Evolutionary conservation across 108 stramenopile genomes (phyloP).

Genomic region (Seminavis robusta): DNA sequence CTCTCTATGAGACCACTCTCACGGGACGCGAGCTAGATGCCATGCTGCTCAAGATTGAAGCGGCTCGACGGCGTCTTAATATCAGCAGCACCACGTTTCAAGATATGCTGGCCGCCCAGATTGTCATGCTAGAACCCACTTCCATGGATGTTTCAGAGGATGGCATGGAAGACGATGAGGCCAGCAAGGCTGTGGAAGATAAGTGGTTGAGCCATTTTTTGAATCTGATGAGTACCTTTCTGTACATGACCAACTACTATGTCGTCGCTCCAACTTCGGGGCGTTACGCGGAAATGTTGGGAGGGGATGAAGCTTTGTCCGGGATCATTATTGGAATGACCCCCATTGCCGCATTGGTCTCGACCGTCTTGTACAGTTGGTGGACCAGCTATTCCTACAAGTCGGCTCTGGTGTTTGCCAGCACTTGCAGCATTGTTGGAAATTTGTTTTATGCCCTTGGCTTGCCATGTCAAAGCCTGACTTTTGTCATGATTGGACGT

Average conservation of each 20-base stretch:
- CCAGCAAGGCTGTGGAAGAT: neutral
- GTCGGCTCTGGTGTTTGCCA: slow-evolving; percentile 71
- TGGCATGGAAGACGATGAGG: slow-evolving; percentile 2
- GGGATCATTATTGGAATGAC: slow-evolving; percentile 89
- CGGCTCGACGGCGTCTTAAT: slow-evolving; percentile 15
- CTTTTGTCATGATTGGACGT: slow-evolving; percentile 78
- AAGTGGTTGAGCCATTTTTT: slow-evolving; percentile 42
- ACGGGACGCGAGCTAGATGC: too few species aligned
- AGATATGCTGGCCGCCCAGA: slow-evolving; percentile 29
- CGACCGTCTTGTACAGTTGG: slow-evolving; percentile 65
- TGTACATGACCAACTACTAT: slow-evolving; percentile 93
- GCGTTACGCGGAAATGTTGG: slow-evolving; percentile 69
- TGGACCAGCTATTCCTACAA: slow-evolving; percentile 86
- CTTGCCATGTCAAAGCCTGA: slow-evolving; percentile 57
- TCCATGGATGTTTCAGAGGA: too few species aligned
- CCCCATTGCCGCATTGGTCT: slow-evolving; percentile 73
- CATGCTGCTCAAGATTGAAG: slow-evolving; percentile 23
- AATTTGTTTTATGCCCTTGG: slow-evolving; percentile 84
- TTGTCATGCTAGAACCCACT: slow-evolving; percentile 8
- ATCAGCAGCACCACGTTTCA: slow-evolving; percentile 17
- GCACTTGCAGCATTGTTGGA: slow-evolving; percentile 62
- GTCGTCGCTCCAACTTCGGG: slow-evolving; percentile 86
- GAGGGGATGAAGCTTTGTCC: slow-evolving; percentile 60
- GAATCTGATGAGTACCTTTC: slow-evolving; percentile 72
- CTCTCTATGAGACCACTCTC: too few species aligned